Percentiles rank a stretch among this genome's conserved stretches.
Conservation (phyloP, 225 moss, liverwort and hornwort species). For the Bryum argenteum region DNA sequence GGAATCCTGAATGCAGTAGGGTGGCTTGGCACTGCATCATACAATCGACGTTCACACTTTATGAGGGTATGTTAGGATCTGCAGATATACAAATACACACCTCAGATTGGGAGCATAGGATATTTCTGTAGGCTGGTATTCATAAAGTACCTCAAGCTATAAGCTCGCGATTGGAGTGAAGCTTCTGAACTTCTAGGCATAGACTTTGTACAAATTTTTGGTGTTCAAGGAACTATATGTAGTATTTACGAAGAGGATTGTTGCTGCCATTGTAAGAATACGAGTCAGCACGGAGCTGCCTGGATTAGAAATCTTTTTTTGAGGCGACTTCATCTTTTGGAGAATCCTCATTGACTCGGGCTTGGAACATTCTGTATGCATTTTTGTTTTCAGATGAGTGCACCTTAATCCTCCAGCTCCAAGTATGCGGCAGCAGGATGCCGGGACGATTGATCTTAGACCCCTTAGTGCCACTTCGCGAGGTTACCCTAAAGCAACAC, state of each 20-base stretch:
- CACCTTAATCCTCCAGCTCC: neutral
- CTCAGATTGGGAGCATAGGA: constrained; percentile 3
- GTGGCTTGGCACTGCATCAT: constrained; percentile 9
- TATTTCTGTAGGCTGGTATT: constrained; percentile 13
- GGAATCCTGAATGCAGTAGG: neutral
- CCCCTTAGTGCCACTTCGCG: neutral
- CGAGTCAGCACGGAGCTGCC: neutral
- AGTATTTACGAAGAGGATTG: constrained; percentile 6
- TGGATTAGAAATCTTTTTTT: neutral
- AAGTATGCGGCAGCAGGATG: neutral
- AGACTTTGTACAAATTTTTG: constrained; percentile 35
- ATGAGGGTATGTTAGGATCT: constrained; percentile 8
- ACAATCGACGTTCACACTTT: constrained; percentile 5
- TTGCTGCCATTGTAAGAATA: constrained; percentile 8
- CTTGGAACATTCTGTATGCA: neutral
- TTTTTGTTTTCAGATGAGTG: neutral
- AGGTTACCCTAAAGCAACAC: neutral
- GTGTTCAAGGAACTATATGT: constrained; percentile 18
- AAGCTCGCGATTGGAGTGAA: constrained; percentile 22
- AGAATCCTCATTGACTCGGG: neutral
- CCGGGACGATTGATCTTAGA: neutral
- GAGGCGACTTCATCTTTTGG: neutral
- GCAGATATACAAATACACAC: constrained; percentile 12
- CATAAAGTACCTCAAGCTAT: constrained; percentile 7
- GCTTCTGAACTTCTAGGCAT: constrained; percentile 1